Base-by-base conservation (phyloP, 352 stramenopile genomes). In the Phytophthora melonis region DNA sequence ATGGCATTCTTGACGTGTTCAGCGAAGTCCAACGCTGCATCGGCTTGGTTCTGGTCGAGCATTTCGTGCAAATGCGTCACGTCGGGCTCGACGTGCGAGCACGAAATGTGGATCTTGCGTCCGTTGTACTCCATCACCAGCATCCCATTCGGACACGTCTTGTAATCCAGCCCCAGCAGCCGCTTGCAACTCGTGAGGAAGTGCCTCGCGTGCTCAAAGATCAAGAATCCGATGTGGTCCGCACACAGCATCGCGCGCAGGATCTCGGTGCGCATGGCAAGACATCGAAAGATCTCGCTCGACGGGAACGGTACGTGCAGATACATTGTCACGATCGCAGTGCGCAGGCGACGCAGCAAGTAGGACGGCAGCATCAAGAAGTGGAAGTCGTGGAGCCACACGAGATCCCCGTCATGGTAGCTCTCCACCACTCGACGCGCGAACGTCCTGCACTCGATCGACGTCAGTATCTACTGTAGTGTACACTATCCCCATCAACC, bases 351-450 rank as follows among this genome's bases (percentile, higher is more conserved):
- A 27, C 97, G 86, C 23, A 97, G 92, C 45, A 99, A 79, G 64
- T 99, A 99, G 6, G 93, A 98, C 11, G 98, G 98, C 41, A 99
- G 82, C 74, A 99, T 97, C 65, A 99, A 87, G 41, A 99, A 91
- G 80, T 99, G 97, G 71, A 99, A 99, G 58, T 98, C 98, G 75
- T 99, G 97, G 54, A 99, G 97, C 98, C 98, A 99, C 63, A 99
- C 93, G 50, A 98, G 80, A 76, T 97, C 84, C 18, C 90, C 87
- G 7, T 84, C 77, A 72, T 95, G 77, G 58, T 95, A 97, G 53
- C 75, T 91, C 71, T 95, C 86, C 49, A 95, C 81, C 19, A 89
- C 75, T 2, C 79, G 79, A 39, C 78, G 76, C 18, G 81, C 79
- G 34, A 89, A 86, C 32, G 79, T 89, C 43, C 79, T 77, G 54